These are phyloP conservation scores for Nitzschia sp. DNA, from an alignment of 108 stramenopile genomes.

Conservation along the genomic window DNA sequence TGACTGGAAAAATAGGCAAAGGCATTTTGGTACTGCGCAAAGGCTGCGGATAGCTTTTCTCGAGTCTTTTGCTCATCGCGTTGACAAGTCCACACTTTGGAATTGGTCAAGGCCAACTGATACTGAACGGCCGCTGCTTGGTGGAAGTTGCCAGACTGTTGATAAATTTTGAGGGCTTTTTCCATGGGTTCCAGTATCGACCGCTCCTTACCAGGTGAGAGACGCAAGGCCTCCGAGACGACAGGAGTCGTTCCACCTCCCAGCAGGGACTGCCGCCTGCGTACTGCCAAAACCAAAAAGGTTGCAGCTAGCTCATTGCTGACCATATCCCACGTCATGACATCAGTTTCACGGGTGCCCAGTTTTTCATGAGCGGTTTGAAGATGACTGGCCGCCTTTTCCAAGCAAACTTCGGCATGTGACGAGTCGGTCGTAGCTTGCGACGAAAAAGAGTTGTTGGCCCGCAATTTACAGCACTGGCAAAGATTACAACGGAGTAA, in stretches of 20 bases:
- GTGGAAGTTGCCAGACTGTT: constrained; percentile 64
- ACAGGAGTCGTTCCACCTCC: constrained; percentile 58
- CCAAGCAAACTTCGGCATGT: constrained; percentile 77
- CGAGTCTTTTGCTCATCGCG: constrained; percentile 74
- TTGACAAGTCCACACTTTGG: constrained; percentile 85
- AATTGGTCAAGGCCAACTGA: constrained; percentile 77
- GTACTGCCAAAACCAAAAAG: constrained; percentile 76
- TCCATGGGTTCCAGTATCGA: constrained; percentile 83
- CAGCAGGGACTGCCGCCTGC: constrained; percentile 72
- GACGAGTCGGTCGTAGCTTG: constrained; percentile 20
- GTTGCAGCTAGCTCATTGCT: constrained; percentile 81
- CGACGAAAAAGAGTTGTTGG: constrained; percentile 61
- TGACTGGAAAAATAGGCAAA: constrained; percentile 63
- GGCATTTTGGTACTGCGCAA: constrained; percentile 65
- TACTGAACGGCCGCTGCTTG: constrained; percentile 88
- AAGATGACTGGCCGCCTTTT: constrained; percentile 76
- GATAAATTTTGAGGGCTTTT: constrained; percentile 72
- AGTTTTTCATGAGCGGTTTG: constrained; percentile 70
- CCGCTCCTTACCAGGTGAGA: constrained; percentile 73
- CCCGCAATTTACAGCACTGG: constrained; percentile 76
- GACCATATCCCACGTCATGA: constrained; percentile 86
- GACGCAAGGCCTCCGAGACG: constrained; percentile 49
- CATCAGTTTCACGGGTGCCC: constrained; percentile 70
- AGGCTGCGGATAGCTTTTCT: constrained; percentile 77
- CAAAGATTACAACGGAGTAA: constrained; percentile 82